These are phyloP conservation scores for Lunularia cruciata DNA, from an alignment of 225 moss, liverwort and hornwort species.

Conservation along the genomic window DNA sequence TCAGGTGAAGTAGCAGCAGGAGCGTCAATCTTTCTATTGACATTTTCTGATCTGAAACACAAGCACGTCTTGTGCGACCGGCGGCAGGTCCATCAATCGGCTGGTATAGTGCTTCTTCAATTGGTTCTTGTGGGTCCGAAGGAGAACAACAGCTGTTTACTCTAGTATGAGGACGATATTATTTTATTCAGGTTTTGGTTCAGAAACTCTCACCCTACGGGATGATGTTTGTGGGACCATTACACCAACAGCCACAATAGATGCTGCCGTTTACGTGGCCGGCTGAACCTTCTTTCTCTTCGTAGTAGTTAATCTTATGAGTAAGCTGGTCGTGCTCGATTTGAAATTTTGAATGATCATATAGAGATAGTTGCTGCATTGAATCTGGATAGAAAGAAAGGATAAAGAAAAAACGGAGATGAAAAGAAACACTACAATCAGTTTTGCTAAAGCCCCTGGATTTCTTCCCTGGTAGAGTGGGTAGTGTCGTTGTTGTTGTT, in stretches of 20 bases:
- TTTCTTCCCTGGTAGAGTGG: neutral
- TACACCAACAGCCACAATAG: neutral
- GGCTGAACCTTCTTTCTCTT: conserved; percentile 1
- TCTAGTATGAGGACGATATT: neutral
- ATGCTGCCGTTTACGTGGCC: conserved; percentile 4
- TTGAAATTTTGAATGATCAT: neutral
- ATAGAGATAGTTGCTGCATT: neutral
- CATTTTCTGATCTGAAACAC: neutral
- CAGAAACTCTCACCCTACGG: neutral
- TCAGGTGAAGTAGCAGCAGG: neutral
- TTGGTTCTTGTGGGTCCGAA: conserved; percentile 11
- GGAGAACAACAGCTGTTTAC: neutral
- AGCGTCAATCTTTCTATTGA: neutral
- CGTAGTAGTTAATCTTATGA: neutral
- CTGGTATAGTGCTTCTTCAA: neutral
- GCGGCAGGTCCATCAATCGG: neutral
- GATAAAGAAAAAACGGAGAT: conserved; percentile 5
- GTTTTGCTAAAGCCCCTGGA: neutral
- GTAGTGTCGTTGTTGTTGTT: no score
- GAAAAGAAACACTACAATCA: neutral
- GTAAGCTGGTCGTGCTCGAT: neutral
- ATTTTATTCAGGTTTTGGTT: neutral
- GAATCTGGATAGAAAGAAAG: neutral
- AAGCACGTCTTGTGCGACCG: neutral
- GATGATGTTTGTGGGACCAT: conserved; percentile 4